These are phyloP conservation scores for Dalbergia cultrata DNA, from an alignment of 306 rosid genomes.

Conservation along the genomic window DNA sequence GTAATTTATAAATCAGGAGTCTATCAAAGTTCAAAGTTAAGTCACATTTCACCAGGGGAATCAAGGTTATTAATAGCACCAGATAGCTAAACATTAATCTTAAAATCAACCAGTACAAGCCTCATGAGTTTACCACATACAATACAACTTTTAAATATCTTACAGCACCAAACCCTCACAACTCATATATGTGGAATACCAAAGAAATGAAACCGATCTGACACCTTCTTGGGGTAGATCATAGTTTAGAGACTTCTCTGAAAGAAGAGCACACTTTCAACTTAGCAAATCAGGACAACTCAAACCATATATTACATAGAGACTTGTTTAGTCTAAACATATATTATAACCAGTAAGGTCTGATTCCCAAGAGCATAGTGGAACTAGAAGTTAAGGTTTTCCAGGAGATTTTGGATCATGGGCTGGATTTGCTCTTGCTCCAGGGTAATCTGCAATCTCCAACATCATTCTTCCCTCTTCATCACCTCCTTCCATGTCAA, in stretches of 20 bases:
- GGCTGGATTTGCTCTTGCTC: constrained; percentile 47
- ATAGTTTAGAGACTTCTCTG: not conserved
- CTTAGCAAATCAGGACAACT: constrained; percentile 27
- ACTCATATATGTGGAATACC: not conserved
- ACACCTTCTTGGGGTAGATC: constrained; percentile 4
- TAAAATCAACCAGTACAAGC: not conserved
- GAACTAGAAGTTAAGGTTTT: constrained; percentile 24
- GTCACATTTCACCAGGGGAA: not conserved
- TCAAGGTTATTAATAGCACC: not conserved
- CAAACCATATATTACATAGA: constrained; percentile 18
- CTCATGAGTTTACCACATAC: not conserved
- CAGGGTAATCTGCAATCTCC: constrained; percentile 46
- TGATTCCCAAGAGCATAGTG: not conserved
- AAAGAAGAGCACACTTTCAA: not conserved
- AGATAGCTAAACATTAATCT: not conserved
- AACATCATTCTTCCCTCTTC: constrained; percentile 45
- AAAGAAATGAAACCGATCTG: not conserved
- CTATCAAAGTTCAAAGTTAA: not conserved
- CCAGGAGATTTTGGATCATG: constrained; percentile 56
- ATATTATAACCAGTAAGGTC: not conserved
- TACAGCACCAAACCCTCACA: constrained; percentile 29
- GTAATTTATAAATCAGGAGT: not conserved
- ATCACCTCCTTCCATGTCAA: constrained; percentile 30
- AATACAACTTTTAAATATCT: not conserved
- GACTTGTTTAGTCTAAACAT: not conserved